These are phyloP conservation scores for Aphanomyces cochlioides DNA, from an alignment of 352 stramenopile species.

Conservation along the genomic window DNA sequence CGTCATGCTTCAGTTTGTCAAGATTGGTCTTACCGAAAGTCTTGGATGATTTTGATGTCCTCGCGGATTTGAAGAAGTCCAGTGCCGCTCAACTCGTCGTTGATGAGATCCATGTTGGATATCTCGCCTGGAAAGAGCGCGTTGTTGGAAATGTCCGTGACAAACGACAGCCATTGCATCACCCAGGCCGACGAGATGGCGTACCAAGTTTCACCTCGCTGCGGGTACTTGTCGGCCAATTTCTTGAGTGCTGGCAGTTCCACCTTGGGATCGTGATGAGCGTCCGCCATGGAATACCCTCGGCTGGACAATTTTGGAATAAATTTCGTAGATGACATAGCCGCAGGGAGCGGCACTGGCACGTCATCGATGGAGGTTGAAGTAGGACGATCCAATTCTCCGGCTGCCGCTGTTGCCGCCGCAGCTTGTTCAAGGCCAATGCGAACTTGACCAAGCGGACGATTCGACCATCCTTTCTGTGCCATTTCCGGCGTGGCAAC, in stretches of 20 bases:
- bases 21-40: conserved; percentile 25
- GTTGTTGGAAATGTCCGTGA: conserved; percentile 5
- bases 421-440: background rate
- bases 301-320: conserved; percentile 6
- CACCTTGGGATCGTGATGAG: conserved; percentile 9
- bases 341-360: background rate
- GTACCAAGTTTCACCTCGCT: conserved; percentile 26
- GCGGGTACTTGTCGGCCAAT: conserved; percentile 22
- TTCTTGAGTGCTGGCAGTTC: conserved; percentile 17
- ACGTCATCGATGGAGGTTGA: conserved; percentile 23
- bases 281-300: background rate
- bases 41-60: conserved; percentile 10
- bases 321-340: background rate
- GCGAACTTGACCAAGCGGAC: conserved; percentile 21
- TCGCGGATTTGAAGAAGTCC: conserved; percentile 8
- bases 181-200: conserved; percentile 24
- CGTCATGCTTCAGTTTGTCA: no score
- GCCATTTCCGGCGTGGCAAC: conserved; percentile 23
- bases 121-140: conserved; percentile 14
- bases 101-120: conserved; percentile 23
- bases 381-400: background rate
- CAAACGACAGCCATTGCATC: conserved; percentile 22
- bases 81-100: conserved; percentile 2
- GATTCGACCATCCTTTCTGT: conserved; percentile 17
- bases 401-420: background rate